Conservation (phyloP, 257 asterid species). For the Salvia rosmarinus region DNA sequence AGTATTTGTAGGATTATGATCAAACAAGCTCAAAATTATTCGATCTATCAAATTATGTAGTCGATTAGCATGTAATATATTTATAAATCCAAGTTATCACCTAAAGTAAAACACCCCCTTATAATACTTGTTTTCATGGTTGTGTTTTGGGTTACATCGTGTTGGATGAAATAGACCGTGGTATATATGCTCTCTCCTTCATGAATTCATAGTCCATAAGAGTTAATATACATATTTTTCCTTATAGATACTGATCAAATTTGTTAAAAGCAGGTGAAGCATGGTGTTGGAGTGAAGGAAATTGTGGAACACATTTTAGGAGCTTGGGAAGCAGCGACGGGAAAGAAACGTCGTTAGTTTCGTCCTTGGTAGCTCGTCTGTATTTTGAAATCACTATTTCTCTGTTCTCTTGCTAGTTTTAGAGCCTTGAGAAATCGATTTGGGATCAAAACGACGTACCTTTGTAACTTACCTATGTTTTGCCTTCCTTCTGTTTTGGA, state of each 20-base stretch:
- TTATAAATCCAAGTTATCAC: no score
- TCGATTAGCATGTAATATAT: no score
- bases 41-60: no score
- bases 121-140: not conserved
- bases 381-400: not conserved
- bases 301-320: conserved; percentile 67
- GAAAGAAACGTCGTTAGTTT: conserved; percentile 59
- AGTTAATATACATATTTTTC: not conserved
- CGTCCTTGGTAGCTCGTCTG: conserved; percentile 7
- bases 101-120: no score
- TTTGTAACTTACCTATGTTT: not conserved
- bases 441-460: not conserved
- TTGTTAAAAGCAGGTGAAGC: conserved; percentile 71
- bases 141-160: not conserved
- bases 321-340: conserved; percentile 81
- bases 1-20: no score
- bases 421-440: not conserved
- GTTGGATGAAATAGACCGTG: not conserved
- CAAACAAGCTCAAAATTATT: no score
- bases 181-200: not conserved
- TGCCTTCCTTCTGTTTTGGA: not conserved
- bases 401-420: not conserved
- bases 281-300: conserved; percentile 86
- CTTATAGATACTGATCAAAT: not conserved
- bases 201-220: not conserved